Evolutionary conservation across 352 stramenopile genomes (phyloP).

Genomic region (Phytophthora constricta): DNA sequence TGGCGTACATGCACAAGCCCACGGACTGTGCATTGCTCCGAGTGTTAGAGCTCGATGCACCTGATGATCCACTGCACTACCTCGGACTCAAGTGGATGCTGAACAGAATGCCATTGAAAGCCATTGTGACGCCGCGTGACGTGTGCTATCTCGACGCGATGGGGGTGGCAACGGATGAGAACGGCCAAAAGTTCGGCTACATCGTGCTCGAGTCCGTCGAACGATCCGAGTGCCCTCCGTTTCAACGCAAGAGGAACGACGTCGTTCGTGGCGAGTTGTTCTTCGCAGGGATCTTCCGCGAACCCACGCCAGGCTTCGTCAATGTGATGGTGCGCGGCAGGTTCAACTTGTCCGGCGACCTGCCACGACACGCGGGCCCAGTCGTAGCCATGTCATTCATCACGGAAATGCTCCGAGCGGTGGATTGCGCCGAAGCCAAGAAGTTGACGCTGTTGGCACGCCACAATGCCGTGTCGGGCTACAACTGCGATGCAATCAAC

Average conservation of each 20-base stretch:
- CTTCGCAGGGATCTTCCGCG: conserved; percentile 46
- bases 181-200: conserved; percentile 47
- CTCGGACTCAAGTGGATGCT: conserved; percentile 61
- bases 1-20: conserved; percentile 38
- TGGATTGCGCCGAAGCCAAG: conserved; percentile 58
- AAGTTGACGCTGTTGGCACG: conserved; percentile 56
- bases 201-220: conserved; percentile 56
- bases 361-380: conserved; percentile 39
- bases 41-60: conserved; percentile 46
- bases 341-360: conserved; percentile 48
- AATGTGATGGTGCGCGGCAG: conserved; percentile 53
- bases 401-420: conserved; percentile 38
- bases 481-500: conserved; percentile 30
- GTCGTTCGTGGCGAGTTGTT: conserved; percentile 45
- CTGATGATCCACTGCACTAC: conserved; percentile 54
- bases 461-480: conserved; percentile 28
- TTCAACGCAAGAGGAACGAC: conserved; percentile 31
- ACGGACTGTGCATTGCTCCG: conserved; percentile 50
- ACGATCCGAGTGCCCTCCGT: conserved; percentile 47
- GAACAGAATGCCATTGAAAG: conserved; percentile 41
- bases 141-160: conserved; percentile 50
- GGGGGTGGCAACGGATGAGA: conserved; percentile 45
- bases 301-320: conserved; percentile 44
- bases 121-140: conserved; percentile 31
- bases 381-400: conserved; percentile 48